Evolutionary conservation across 2,329 filamentous ascomycete species (phyloP), one percentile per base, ranked within the genome.

Genomic region (Leptographium wingfieldii): DNA sequence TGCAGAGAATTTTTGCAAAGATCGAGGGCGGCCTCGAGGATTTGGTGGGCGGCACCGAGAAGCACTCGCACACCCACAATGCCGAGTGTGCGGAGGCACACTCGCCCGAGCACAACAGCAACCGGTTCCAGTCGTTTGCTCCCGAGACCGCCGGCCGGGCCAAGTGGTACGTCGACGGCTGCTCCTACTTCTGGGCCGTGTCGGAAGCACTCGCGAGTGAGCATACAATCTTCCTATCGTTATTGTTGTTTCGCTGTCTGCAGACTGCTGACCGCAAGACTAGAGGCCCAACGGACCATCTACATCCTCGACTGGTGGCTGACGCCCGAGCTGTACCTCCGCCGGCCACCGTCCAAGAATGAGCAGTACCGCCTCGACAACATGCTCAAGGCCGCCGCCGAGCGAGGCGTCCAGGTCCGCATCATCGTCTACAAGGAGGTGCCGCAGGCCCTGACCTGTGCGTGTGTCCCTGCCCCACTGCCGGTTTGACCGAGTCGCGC

Each of bases 341-440:
- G 91, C 65, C 82, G 91, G 29, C 91, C 92, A 2, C 90, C 90
- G 10, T 83, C 88, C 25, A 80, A 82, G 69, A 91, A 95, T 72
- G 86, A 95, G 70, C 78, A 87, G 66, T 96, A 95, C 70, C 85
- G 91, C 6, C 76, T 96, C 48, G 91, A 96, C 72, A 82, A 84
- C 56, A 85, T 95, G 84, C 81, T 96, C 55, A 80, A 87, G 67
- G 85, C 85, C 59, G 91, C 90, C 10, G 90, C 92, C 31, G 81
- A 92, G 72, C 83, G 91, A 52, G 92, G 91, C 51, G 91, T 96
- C 54, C 83, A 87, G 66, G 79, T 96, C 66, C 87, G 92, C 66
- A 79, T 95, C 57, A 91, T 96, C 58, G 89, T 96, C 12, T 96
- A 96, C 75, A 96, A 95, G 73, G 92, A 96, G 73, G 88, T 92